A percentile compares a stretch with the other conserved stretches of the same genome.
phyloP scores from a whole-genome alignment of 495 filamentous ascomycete species.

The Terfezia boudieri region DNA sequence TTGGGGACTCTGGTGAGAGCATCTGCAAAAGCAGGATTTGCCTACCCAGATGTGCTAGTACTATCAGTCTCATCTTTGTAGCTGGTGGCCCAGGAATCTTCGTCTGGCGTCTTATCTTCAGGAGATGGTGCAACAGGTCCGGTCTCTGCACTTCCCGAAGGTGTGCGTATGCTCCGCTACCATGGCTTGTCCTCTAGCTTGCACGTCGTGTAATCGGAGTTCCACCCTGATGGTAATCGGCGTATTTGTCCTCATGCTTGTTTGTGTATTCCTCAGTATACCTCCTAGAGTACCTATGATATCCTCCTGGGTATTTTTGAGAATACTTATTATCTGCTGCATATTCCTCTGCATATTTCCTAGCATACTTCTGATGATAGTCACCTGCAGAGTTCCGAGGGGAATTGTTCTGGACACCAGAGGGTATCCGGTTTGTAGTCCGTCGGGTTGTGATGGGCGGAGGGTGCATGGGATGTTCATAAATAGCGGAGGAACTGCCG shows the following conservation, averaged over 20 bases:
- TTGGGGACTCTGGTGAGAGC: neutral
- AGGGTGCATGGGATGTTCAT: neutral
- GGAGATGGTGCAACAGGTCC: neutral
- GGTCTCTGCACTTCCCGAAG: neutral
- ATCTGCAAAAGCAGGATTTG: neutral
- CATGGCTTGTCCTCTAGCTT: neutral
- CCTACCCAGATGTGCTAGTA: neutral
- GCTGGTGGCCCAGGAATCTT: neutral
- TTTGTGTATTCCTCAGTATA: neutral
- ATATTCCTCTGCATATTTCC: too few relatives aligned
- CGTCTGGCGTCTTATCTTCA: neutral
- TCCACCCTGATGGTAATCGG: neutral
- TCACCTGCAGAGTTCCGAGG: neutral
- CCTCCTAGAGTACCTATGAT: neutral
- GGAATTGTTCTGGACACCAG: neutral
- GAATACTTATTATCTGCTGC: too few relatives aligned
- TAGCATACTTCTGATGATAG: too few relatives aligned
- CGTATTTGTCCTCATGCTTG: neutral
- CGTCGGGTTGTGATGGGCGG: neutral
- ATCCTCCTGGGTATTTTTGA: neutral
- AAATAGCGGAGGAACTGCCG: neutral
- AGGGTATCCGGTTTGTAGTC: neutral
- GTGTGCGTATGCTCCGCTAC: neutral
- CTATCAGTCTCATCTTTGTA: neutral
- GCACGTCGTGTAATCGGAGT: neutral